Evolutionary conservation across 2,329 filamentous ascomycete species (phyloP).

Genomic region (Xylaria sp.): DNA sequence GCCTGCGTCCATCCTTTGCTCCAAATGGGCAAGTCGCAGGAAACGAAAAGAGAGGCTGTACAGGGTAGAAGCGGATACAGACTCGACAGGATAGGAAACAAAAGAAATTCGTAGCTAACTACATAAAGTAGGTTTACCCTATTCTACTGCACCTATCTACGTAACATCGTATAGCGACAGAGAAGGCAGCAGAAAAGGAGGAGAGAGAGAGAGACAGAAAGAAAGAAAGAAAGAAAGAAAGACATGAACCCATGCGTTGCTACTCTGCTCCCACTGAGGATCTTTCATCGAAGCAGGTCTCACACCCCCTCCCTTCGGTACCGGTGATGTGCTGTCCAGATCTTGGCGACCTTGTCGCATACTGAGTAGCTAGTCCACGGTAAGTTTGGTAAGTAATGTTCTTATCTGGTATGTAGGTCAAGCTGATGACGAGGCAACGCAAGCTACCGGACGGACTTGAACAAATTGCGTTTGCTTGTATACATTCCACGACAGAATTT

Average conservation of each 20-base stretch:
- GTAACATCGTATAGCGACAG: not conserved
- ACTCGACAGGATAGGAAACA: conserved; percentile 15
- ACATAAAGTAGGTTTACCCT: not conserved
- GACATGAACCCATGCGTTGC: conserved; percentile 18
- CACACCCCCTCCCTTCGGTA: not conserved
- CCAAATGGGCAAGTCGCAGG: conserved; percentile 22
- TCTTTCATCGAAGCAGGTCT: not conserved
- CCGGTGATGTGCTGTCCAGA: conserved; percentile 13
- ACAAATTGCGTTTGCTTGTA: conserved; percentile 6
- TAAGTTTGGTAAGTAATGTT: no score
- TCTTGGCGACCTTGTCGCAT: conserved; percentile 18
- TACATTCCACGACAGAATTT: not conserved
- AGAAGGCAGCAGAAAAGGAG: no score
- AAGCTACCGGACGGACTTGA: not conserved
- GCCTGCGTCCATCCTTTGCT: conserved; percentile 6
- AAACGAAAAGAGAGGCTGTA: not conserved
- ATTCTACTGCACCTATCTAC: not conserved
- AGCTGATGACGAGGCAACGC: conserved; percentile 27
- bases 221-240: not conserved
- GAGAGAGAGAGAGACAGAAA: not conserved
- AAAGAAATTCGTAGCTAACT: conserved; percentile 2
- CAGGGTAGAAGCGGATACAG: conserved; percentile 6
- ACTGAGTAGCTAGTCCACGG: no score
- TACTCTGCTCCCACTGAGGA: conserved; percentile 9
- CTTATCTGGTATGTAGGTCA: not conserved